Conservation (phyloP, 305 asterid species). For the Fraxinus greggii region DNA sequence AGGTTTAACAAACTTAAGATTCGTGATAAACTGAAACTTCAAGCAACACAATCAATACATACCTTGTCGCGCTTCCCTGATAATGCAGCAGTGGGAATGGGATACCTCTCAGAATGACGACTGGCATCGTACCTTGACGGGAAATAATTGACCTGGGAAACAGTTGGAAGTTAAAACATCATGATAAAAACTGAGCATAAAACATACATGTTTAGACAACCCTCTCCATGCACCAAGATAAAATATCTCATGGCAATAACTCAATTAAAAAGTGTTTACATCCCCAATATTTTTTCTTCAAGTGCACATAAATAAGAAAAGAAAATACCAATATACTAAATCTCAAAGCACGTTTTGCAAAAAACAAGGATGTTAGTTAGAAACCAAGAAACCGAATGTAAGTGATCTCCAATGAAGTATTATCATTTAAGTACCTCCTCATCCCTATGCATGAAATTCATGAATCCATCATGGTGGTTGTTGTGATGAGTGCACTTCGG, state of each 20-base stretch:
- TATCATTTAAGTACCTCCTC: constrained; percentile 66
- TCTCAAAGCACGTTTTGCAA: background rate
- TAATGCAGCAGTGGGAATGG: constrained; percentile 45
- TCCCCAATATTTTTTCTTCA: background rate
- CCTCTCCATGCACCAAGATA: background rate
- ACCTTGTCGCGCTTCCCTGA: constrained; percentile 55
- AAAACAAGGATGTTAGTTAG: background rate
- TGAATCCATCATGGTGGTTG: constrained; percentile 88
- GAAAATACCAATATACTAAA: background rate
- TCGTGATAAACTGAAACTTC: background rate
- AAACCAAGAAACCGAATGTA: background rate
- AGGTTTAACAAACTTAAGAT: background rate
- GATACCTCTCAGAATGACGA: constrained; percentile 58
- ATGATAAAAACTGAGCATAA: background rate
- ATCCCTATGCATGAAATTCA: constrained; percentile 98
- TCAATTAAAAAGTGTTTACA: background rate
- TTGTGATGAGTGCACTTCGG: constrained; percentile 88
- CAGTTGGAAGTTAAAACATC: constrained; percentile 1
- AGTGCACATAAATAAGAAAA: background rate
- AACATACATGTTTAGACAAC: background rate
- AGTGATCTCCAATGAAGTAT: background rate
- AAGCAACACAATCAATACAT: background rate
- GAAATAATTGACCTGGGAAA: constrained; percentile 60
- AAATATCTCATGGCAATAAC: background rate
- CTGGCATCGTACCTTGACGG: constrained; percentile 69